Conservation (phyloP, 257 asterid species). For the Petunia secreta region DNA sequence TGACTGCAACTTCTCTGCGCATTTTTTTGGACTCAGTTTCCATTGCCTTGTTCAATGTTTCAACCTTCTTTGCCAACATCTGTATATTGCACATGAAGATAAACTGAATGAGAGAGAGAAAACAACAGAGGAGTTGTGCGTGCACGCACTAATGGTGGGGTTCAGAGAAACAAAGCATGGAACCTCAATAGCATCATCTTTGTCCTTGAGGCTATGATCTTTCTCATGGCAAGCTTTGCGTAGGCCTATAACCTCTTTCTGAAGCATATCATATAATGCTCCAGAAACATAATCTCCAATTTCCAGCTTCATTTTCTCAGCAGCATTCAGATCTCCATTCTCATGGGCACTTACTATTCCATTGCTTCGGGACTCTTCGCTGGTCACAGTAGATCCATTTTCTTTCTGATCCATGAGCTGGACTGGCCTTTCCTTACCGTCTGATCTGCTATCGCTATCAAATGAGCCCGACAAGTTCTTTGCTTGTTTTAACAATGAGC, state of each 20-base stretch:
- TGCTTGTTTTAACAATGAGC: conserved; percentile 48
- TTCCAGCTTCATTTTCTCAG: conserved; percentile 47
- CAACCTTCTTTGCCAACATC: conserved; percentile 88
- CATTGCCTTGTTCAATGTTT: conserved; percentile 76
- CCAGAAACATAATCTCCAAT: conserved; percentile 77
- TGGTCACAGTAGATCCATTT: conserved; percentile 24
- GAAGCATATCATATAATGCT: conserved; percentile 74
- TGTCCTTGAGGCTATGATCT: conserved; percentile 79
- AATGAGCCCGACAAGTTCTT: conserved; percentile 46
- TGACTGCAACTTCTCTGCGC: conserved; percentile 81
- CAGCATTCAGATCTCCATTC: conserved; percentile 43
- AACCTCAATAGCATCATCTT: conserved; percentile 85
- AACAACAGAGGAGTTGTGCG: background rate
- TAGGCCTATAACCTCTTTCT: conserved; percentile 78
- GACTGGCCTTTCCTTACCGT: conserved; percentile 36
- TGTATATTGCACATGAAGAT: conserved; percentile 34
- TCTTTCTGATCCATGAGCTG: conserved; percentile 40
- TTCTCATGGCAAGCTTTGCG: conserved; percentile 77
- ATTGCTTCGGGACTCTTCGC: conserved; percentile 42
- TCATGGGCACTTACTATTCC: conserved; percentile 45
- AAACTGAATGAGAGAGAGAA: background rate
- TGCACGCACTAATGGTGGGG: background rate
- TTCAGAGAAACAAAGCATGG: too few relatives aligned
- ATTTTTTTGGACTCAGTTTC: conserved; percentile 82
- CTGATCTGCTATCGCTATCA: conserved; percentile 45